Conservation (phyloP, 306 rosid genomes). For the Ormosia semicastrata region DNA sequence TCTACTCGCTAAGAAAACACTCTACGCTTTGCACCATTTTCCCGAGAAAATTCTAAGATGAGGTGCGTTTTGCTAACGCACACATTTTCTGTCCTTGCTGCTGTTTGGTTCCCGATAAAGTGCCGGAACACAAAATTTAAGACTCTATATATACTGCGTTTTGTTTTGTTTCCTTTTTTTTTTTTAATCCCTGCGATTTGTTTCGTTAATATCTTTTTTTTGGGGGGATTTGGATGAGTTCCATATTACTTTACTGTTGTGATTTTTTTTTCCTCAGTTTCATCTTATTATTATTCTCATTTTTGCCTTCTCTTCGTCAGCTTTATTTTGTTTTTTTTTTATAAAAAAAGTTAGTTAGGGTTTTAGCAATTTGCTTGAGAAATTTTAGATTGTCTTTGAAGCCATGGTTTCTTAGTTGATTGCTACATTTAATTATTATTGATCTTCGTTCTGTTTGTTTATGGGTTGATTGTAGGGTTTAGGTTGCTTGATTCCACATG, state of each 20-base stretch:
- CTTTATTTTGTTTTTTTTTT: neutral
- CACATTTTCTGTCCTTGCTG: neutral
- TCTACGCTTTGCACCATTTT: neutral
- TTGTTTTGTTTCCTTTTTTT: too few relatives aligned
- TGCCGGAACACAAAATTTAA: neutral
- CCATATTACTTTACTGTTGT: neutral
- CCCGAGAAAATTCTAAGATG: constrained; percentile 6
- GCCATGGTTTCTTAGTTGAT: neutral
- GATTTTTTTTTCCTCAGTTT: neutral
- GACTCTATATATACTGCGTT: neutral
- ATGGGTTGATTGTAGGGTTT: neutral
- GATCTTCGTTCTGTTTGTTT: neutral
- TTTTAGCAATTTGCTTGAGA: neutral
- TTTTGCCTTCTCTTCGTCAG: too few relatives aligned
- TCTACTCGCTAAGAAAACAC: neutral
- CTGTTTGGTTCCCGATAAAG: neutral
- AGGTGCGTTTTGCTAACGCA: constrained; percentile 13
- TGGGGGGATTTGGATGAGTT: neutral
- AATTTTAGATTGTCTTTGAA: neutral
- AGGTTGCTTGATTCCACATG: neutral
- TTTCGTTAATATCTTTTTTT: neutral
- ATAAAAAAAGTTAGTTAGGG: neutral
- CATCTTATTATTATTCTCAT: too few relatives aligned
- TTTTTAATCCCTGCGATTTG: neutral
- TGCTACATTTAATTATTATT: neutral